Evolutionary conservation across 139 green algal genomes (phyloP).

Genomic region (Chlorella sp.): DNA sequence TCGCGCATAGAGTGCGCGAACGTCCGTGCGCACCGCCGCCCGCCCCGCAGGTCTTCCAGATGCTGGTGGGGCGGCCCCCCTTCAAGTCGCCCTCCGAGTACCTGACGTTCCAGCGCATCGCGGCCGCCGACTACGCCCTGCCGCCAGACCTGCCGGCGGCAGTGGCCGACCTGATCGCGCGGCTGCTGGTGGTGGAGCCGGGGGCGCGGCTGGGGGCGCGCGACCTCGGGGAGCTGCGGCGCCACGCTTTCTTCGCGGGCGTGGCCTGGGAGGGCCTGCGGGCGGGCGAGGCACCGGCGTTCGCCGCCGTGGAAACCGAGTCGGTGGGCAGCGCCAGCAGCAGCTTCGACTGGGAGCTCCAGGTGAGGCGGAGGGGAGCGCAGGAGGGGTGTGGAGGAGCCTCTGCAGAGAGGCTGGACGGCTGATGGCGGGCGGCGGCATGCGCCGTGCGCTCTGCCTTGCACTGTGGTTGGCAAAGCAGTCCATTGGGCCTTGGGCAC

Average conservation of each 20-base stretch:
- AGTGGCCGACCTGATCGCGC: slow-evolving; percentile 62
- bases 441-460: too few species aligned
- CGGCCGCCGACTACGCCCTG: slow-evolving; percentile 9
- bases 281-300: slow-evolving; percentile 1
- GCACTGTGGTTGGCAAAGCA: too few species aligned
- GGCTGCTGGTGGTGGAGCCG: slow-evolving; percentile 68
- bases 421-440: too few species aligned
- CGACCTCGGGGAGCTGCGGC: slow-evolving; percentile 58
- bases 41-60: too few species aligned
- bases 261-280: slow-evolving; percentile 46
- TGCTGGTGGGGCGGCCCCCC: slow-evolving; percentile 65
- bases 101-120: slow-evolving; percentile 81
- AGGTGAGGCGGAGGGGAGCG: too few species aligned
- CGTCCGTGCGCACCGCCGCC: too few species aligned
- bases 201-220: slow-evolving; percentile 60
- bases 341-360: slow-evolving; percentile 47
- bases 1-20: too few species aligned
- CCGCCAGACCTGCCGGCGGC: slow-evolving; percentile 11
- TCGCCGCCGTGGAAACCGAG: background rate
- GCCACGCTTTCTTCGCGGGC: slow-evolving; percentile 71
- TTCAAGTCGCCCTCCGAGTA: slow-evolving; percentile 84
- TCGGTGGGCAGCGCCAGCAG: slow-evolving; percentile 4
- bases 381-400: too few species aligned
- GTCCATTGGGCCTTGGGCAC: too few species aligned
- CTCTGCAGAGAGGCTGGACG: too few species aligned